Evolutionary conservation across 495 filamentous ascomycete genomes (phyloP), one percentile per base, ranked within the genome.

Genomic region (Glarea lozoyensis): DNA sequence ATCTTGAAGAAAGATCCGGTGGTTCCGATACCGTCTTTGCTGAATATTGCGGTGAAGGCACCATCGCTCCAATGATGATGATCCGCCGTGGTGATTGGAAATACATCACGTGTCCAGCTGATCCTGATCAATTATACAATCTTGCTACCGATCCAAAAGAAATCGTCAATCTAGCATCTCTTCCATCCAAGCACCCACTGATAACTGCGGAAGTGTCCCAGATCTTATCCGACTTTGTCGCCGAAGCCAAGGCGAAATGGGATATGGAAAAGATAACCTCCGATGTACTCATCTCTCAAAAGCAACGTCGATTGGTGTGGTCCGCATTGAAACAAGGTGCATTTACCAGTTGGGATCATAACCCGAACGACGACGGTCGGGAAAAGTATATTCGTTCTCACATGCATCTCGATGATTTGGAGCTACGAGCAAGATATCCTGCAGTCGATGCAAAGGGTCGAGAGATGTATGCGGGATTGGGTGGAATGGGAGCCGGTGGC

Each of bases 41-140:
- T 42, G 87, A 94, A 62, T 94, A 93, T 61, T 87, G 84, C 58
- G 87, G 83, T 15, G 87, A 94, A 62, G 87, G 87, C 33, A 92
- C 87, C 2, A 71, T 89, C 45, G 76, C 81, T 4, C 87, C 87
- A 0, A 68, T 89, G n/a, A 81, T 92, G 64, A 94, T 94, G 87
- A 93, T 94, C 55, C 75, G 77, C 22, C 78, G 83, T 33, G 86
- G 85, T 10, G 64, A 65, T 33, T 92, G 81, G 81, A 94, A 94
- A 64, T 90, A 84, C 47, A 71, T 86, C 46, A 83, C 79, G 47
- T 93, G 84, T 43, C 75, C 83, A 5, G 78, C 82, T 12, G 88
- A 94, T 57, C 79, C 81, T 3, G 73, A 82, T 9, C 82, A 86
- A 68, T 74, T 94, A 12, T 94, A 72, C 65, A 76, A 94, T 56